A percentile compares a stretch with the other conserved stretches of the same genome.
Evolutionary conservation across 805 yeast species (phyloP).

Genomic region (Wickerhamiella parazyma): DNA sequence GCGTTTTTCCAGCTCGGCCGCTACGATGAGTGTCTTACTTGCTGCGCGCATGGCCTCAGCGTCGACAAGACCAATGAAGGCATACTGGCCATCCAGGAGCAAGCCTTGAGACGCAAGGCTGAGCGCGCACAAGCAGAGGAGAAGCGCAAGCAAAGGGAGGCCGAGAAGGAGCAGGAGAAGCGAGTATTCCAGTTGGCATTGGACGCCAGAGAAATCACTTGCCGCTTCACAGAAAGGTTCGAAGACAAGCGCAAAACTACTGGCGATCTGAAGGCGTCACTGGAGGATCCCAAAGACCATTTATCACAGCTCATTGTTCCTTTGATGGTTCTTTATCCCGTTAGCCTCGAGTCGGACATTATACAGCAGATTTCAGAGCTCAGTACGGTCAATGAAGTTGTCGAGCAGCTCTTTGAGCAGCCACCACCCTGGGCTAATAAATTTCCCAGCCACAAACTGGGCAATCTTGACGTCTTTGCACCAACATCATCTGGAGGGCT

Average conservation of each 20-base stretch:
- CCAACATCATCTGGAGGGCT: slow-evolving; percentile 77
- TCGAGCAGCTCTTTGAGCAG: slow-evolving; percentile 47
- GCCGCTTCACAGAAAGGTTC: slow-evolving; percentile 32
- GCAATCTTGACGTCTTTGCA: slow-evolving; percentile 57
- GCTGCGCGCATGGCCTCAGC: slow-evolving; percentile 36
- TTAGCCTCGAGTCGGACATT: slow-evolving; percentile 71
- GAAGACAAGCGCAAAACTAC: slow-evolving; percentile 26
- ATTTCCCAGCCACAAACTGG: slow-evolving; percentile 44
- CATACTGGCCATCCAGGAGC: slow-evolving; percentile 34
- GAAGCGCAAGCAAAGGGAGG: slow-evolving; percentile 22
- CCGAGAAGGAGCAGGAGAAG: slow-evolving; percentile 10
- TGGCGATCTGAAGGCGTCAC: slow-evolving; percentile 22
- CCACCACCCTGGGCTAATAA: slow-evolving; percentile 51
- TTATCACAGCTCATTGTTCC: slow-evolving; percentile 72
- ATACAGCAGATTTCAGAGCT: slow-evolving; percentile 63
- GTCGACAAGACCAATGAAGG: slow-evolving; percentile 49
- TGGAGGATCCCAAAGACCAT: slow-evolving; percentile 27
- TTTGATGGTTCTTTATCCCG: slow-evolving; percentile 67
- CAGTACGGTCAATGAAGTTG: slow-evolving; percentile 47
- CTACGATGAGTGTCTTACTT: slow-evolving; percentile 56
- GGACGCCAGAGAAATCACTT: slow-evolving; percentile 35
- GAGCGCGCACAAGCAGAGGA: slow-evolving; percentile 20
- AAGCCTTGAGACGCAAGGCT: slow-evolving; percentile 30
- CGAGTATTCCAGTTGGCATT: slow-evolving; percentile 41
- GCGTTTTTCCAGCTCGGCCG: slow-evolving; percentile 60